Conservation (phyloP, 2,329 filamentous ascomycete genomes). For the Sporothrix schenckii region DNA sequence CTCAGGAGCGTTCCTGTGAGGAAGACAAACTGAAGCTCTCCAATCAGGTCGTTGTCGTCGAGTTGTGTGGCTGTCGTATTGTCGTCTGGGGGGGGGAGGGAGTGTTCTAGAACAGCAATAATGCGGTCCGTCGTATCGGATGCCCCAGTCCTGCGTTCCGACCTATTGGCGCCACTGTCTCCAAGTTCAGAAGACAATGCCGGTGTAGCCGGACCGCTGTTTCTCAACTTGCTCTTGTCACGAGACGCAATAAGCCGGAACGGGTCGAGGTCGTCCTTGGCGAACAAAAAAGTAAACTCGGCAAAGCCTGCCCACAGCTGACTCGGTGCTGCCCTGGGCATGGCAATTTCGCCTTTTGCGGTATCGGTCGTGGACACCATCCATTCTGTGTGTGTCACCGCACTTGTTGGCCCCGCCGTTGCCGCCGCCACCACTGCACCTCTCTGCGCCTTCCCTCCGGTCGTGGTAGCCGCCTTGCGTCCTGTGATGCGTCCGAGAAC, state of each 20-base stretch:
- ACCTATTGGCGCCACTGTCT: neutral
- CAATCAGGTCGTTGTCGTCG: constrained; percentile 53
- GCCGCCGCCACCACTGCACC: neutral
- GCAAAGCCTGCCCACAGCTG: constrained; percentile 37
- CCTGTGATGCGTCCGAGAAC: constrained; percentile 55
- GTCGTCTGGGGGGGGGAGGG: neutral
- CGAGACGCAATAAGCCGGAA: constrained; percentile 39
- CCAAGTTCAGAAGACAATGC: neutral
- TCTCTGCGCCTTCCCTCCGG: neutral
- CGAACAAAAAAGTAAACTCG: constrained; percentile 55
- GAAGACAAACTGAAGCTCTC: constrained; percentile 64
- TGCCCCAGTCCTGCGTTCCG: neutral
- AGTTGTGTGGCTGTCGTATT: constrained; percentile 30
- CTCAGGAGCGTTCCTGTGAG: constrained; percentile 60
- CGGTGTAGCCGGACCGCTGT: constrained; percentile 27
- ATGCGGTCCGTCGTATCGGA: constrained; percentile 40
- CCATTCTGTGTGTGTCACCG: constrained; percentile 47
- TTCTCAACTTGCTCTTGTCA: neutral
- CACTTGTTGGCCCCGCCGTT: neutral
- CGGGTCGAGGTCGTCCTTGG: constrained; percentile 50
- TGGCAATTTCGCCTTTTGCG: constrained; percentile 49
- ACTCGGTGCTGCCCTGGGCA: constrained; percentile 47
- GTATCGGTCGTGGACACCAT: constrained; percentile 58
- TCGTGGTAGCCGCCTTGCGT: neutral
- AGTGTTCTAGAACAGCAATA: constrained; percentile 37